Conservation (phyloP, 306 rosid species). For the Arachis hypogaea region DNA sequence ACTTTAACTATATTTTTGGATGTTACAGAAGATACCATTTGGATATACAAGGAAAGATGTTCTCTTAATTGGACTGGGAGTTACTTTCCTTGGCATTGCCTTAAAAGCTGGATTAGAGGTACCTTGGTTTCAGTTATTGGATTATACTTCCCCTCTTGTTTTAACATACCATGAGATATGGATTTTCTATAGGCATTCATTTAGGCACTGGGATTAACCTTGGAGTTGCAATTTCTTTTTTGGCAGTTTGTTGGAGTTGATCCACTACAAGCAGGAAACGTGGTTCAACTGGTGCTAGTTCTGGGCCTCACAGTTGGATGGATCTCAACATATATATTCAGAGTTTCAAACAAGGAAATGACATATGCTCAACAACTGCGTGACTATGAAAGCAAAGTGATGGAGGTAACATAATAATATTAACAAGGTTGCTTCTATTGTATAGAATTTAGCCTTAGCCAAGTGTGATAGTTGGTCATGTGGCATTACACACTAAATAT, state of each 20-base stretch:
- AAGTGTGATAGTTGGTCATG: too few relatives aligned
- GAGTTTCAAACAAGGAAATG: conserved; percentile 99
- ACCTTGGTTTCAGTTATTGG: conserved; percentile 26
- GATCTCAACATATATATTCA: conserved; percentile 87
- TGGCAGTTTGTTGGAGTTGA: conserved; percentile 83
- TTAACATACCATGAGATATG: neutral
- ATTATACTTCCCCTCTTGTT: conserved; percentile 3
- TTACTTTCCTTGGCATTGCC: conserved; percentile 75
- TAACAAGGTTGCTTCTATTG: neutral
- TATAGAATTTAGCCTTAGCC: too few relatives aligned
- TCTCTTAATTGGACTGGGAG: conserved; percentile 82
- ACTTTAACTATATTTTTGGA: neutral
- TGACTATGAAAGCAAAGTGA: conserved; percentile 89
- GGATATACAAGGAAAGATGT: conserved; percentile 97
- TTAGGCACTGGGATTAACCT: conserved; percentile 15
- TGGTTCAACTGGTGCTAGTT: conserved; percentile 90
- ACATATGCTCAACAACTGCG: conserved; percentile 94
- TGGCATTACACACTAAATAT: too few relatives aligned
- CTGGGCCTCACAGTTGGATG: conserved; percentile 93
- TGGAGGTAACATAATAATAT: conserved; percentile 64
- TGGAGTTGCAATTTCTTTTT: conserved; percentile 35
- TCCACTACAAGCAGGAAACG: conserved; percentile 94
- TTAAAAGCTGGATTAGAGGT: conserved; percentile 94
- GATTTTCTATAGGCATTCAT: conserved; percentile 5
- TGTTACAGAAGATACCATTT: conserved; percentile 64